Percentiles rank a stretch among this genome's conserved stretches.
These are phyloP conservation scores for Xylaria telfairii DNA, from an alignment of 495 filamentous ascomycete species.

Conservation along the genomic window DNA sequence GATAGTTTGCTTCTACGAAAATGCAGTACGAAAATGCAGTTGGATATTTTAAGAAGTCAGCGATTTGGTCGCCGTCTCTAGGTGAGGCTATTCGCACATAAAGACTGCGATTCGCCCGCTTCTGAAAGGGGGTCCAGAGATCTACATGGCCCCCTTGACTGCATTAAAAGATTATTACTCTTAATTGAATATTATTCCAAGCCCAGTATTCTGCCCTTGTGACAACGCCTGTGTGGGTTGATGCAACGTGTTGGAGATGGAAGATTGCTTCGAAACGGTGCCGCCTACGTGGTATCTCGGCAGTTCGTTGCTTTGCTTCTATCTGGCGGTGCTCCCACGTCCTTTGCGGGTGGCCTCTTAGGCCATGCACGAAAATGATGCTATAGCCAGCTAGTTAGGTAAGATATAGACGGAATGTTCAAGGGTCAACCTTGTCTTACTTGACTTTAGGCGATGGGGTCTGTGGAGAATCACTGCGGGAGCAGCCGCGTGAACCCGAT, in stretches of 20 bases:
- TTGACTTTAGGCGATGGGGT: not conserved
- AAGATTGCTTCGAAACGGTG: not conserved
- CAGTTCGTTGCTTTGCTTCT: not conserved
- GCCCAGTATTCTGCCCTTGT: too few relatives aligned
- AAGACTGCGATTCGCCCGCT: too few relatives aligned
- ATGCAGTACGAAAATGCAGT: too few relatives aligned
- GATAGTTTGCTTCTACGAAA: too few relatives aligned
- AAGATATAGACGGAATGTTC: not conserved
- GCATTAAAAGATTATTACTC: too few relatives aligned
- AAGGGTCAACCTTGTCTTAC: not conserved
- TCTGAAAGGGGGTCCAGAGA: too few relatives aligned
- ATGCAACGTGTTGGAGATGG: not conserved
- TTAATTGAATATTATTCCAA: too few relatives aligned
- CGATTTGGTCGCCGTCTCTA: too few relatives aligned
- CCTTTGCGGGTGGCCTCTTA: conserved; percentile 40
- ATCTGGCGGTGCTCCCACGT: conserved; percentile 37
- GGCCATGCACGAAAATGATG: conserved; percentile 45
- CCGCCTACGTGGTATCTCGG: not conserved
- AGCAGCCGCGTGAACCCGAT: not conserved
- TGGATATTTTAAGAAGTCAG: too few relatives aligned
- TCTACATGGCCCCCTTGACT: too few relatives aligned
- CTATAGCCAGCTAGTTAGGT: conserved; percentile 19
- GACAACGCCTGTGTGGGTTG: too few relatives aligned
- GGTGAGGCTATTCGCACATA: too few relatives aligned
- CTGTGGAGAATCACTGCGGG: not conserved